Percentiles rank a stretch among this genome's conserved stretches.
These are phyloP conservation scores for Bjerkandera adusta DNA, from an alignment of 1,284 basidiomycete species.

Conservation along the genomic window DNA sequence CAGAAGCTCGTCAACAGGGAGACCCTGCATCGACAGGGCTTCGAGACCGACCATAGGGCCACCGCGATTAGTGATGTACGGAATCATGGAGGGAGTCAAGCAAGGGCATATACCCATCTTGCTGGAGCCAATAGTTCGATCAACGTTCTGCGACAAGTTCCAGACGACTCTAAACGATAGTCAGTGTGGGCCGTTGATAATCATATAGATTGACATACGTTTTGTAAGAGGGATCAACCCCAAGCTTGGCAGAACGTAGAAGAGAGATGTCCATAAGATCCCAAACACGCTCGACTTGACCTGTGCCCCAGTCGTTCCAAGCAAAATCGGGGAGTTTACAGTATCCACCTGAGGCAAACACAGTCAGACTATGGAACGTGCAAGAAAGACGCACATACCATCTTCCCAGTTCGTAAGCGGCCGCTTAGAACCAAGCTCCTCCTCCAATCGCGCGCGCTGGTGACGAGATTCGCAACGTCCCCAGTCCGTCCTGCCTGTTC, in stretches of 20 bases:
- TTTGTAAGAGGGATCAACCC: constrained; percentile 83
- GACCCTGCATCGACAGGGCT: constrained; percentile 89
- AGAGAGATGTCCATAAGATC: constrained; percentile 92
- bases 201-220: constrained; percentile 50
- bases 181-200: not conserved
- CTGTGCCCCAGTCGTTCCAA: constrained; percentile 92
- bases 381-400: constrained; percentile 43
- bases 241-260: constrained; percentile 78
- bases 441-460: constrained; percentile 84
- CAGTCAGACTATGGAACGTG: not conserved
- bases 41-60: constrained; percentile 96
- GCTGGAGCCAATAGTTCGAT: constrained; percentile 80
- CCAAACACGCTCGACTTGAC: constrained; percentile 92
- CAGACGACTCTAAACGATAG: constrained; percentile 52
- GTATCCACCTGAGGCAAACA: constrained; percentile 62
- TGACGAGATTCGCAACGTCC: constrained; percentile 90
- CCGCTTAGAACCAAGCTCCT: constrained; percentile 78
- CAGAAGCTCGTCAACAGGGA: constrained; percentile 89
- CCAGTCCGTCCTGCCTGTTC: constrained; percentile 84
- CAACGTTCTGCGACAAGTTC: constrained; percentile 98
- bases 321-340: constrained; percentile 89
- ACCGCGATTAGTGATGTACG: constrained; percentile 93
- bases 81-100: constrained; percentile 94
- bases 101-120: constrained; percentile 88
- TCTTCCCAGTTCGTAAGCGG: constrained; percentile 94